Percentiles rank a stretch among this genome's conserved stretches.
These are phyloP conservation scores for Alisma plantagoaquatica DNA, from an alignment of 106 monocot species.

Conservation along the genomic window DNA sequence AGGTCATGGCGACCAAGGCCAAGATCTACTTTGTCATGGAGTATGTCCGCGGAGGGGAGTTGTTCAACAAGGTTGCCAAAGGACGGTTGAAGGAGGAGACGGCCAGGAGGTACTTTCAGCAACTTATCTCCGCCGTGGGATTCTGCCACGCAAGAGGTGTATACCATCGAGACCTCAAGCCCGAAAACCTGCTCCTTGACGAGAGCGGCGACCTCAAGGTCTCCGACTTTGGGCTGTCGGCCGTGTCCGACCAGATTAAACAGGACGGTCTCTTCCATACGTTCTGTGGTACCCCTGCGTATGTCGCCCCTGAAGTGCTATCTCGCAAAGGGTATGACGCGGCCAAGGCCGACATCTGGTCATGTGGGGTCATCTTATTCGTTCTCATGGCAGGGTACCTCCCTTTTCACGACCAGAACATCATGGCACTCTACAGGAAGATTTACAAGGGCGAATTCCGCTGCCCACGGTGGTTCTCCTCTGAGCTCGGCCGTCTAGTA, in stretches of 20 bases:
- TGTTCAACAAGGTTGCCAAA: constrained; percentile 30
- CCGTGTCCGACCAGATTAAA: constrained; percentile 17
- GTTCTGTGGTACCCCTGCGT: constrained; percentile 42
- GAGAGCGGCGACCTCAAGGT: constrained; percentile 34
- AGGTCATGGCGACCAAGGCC: constrained; percentile 34
- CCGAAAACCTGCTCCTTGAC: constrained; percentile 19
- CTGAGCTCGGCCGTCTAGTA: constrained; percentile 20
- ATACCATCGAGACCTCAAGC: constrained; percentile 37
- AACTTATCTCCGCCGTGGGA: constrained; percentile 36
- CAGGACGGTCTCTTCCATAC: constrained; percentile 42
- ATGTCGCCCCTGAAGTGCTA: constrained; percentile 41
- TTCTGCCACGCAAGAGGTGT: constrained; percentile 47
- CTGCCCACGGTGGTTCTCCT: constrained; percentile 39
- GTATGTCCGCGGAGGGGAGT: constrained; percentile 13
- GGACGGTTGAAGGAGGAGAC: constrained; percentile 32
- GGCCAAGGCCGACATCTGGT: constrained; percentile 41
- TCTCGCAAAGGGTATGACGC: constrained; percentile 30
- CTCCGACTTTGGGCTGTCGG: constrained; percentile 30
- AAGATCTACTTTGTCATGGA: constrained; percentile 31
- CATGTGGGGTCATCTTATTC: constrained; percentile 33
- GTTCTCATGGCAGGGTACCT: constrained; percentile 44
- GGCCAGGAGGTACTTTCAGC: constrained; percentile 33
- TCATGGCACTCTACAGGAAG: constrained; percentile 31
- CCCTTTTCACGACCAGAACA: constrained; percentile 34
- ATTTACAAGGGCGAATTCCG: constrained; percentile 42